A percentile compares a stretch with the other conserved stretches of the same genome.
Evolutionary conservation across 352 stramenopile genomes (phyloP).

Genomic region (Globisporangium parvum): DNA sequence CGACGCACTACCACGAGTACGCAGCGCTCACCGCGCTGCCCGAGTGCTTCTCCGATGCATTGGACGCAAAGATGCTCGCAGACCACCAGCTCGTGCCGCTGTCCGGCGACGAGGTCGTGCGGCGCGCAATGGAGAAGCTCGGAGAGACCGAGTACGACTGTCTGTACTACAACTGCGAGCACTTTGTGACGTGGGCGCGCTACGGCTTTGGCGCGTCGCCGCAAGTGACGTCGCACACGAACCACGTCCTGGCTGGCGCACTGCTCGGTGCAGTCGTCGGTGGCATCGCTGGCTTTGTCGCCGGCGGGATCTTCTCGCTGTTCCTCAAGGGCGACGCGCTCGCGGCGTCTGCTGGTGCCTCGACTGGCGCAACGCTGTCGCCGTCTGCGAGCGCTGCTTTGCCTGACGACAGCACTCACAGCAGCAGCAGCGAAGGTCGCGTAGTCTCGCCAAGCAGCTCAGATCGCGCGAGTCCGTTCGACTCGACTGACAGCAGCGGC

Average conservation of each 20-base stretch:
- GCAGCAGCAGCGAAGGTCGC: constrained; percentile 11
- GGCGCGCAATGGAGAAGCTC: constrained; percentile 38
- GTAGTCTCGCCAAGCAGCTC: constrained; percentile 1
- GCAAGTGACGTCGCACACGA: constrained; percentile 46
- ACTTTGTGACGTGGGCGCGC: constrained; percentile 72
- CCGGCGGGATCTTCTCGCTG: constrained; percentile 51
- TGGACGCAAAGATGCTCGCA: constrained; percentile 47
- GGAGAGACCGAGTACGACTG: constrained; percentile 50
- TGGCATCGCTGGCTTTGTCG: constrained; percentile 50
- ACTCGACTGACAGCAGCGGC: not conserved
- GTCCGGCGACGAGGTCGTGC: constrained; percentile 31
- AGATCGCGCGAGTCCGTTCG: not conserved
- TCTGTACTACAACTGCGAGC: constrained; percentile 62
- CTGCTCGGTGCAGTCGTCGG: constrained; percentile 55
- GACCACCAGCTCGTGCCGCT: constrained; percentile 37
- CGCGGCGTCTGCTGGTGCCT: constrained; percentile 27
- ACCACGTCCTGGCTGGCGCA: constrained; percentile 53
- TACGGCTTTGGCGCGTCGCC: constrained; percentile 53
- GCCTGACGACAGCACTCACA: too few relatives aligned
- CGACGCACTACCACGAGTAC: constrained; percentile 10
- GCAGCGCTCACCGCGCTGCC: constrained; percentile 8
- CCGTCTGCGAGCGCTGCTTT: constrained; percentile 3
- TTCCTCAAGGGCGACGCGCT: constrained; percentile 57
- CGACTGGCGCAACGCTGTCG: not conserved
- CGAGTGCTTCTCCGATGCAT: constrained; percentile 31